phyloP scores from a whole-genome alignment of 768 basidiomycete species.

The Russula foetens region DNA sequence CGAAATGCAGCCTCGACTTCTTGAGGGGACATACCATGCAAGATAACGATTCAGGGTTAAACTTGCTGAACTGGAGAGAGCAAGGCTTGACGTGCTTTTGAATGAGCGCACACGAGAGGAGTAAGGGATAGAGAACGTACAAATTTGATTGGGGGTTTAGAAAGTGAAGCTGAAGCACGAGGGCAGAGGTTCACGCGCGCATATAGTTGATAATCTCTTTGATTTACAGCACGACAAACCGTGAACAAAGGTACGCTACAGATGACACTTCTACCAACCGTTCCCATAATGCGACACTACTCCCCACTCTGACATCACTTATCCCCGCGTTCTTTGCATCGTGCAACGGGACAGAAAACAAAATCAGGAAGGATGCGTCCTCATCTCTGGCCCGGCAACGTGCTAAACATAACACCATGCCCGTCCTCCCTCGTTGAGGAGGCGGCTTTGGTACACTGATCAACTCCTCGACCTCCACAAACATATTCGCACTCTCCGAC shows the following conservation, averaged over 20 bases:
- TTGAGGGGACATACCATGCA: slow-evolving; percentile 22
- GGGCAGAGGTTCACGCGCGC: no score
- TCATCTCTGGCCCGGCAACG: background rate
- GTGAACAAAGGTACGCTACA: slow-evolving; percentile 5
- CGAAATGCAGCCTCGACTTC: slow-evolving; percentile 25
- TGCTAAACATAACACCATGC: slow-evolving; percentile 7
- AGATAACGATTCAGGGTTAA: background rate
- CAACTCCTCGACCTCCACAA: slow-evolving; percentile 9
- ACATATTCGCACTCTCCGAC: slow-evolving; percentile 7
- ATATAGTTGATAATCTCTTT: background rate
- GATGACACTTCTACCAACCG: background rate
- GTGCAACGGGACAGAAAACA: slow-evolving; percentile 4
- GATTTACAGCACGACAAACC: slow-evolving; percentile 2
- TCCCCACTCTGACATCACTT: background rate
- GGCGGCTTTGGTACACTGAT: background rate
- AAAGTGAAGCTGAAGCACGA: background rate
- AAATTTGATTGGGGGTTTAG: background rate
- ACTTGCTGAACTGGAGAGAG: background rate
- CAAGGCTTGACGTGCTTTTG: background rate
- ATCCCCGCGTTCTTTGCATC: background rate
- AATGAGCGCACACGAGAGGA: background rate
- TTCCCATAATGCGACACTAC: background rate
- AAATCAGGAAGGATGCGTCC: background rate
- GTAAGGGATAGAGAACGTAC: background rate
- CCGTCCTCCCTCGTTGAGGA: background rate